Conservation (phyloP, 2,329 filamentous ascomycete species). For the Cytospora schulzeri region DNA sequence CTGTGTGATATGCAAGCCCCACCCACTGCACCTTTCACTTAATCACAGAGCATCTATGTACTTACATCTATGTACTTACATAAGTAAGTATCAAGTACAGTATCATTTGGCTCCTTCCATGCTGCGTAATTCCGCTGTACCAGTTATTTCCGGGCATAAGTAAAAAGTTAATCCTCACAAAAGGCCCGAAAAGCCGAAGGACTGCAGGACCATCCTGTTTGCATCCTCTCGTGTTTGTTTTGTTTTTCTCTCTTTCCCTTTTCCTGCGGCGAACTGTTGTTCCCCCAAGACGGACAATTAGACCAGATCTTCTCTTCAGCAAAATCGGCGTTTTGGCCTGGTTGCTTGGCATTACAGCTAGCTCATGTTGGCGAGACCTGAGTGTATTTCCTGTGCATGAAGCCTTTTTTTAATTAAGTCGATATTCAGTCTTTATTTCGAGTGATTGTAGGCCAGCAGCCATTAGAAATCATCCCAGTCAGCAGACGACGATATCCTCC, state of each 20-base stretch:
- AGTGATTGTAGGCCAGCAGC: neutral
- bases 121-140: neutral
- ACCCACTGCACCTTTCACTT: no score
- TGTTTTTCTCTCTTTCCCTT: neutral
- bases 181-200: neutral
- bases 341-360: neutral
- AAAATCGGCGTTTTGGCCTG: neutral
- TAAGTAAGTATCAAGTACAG: no score
- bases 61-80: neutral
- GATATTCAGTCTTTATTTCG: neutral
- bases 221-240: no score
- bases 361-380: neutral
- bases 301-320: neutral
- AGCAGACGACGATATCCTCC: neutral
- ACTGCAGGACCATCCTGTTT: neutral
- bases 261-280: neutral
- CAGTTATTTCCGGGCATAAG: neutral
- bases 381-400: neutral
- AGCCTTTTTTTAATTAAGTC: neutral
- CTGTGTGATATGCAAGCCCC: conserved; percentile 9
- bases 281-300: neutral
- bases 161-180: neutral
- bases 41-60: no score
- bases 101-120: conserved; percentile 1
- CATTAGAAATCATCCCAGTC: neutral